Base-by-base conservation (phyloP, 305 asterid genomes). In the Solanum aculeatissimum region DNA sequence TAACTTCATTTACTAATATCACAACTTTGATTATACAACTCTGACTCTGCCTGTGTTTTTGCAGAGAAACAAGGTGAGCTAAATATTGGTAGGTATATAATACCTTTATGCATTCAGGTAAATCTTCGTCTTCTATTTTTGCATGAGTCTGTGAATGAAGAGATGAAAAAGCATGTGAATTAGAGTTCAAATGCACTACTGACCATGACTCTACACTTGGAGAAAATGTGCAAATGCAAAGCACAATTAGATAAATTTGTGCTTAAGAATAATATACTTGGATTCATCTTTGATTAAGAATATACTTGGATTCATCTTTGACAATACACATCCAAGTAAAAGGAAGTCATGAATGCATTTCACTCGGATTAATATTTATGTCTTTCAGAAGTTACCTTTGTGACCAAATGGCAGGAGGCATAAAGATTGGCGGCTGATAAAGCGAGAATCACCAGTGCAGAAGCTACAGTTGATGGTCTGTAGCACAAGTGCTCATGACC, bases 391-490 rank as follows among this genome's bases (percentile, higher is more conserved):
- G 18, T 71, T 89, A 96, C 99, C 91, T 90, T 87, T 5, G 90
- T 84, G 69, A 92, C 83, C n/a, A 83, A 89, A 83, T 85, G 65
- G 90, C 93, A 90, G 60, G 93, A 92, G 80, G 91, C 94, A 86
- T 90, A 91, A 86, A 89, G 89, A 84, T 90, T 86, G 58, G 91
- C 87, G 55, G 94, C 97, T 75, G 86, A 85, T 43, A 92, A 91
- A 86, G 98, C 95, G 71, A 97, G 95, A 84, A 94, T 91, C 83
- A 95, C 98, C 27, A 95, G 92, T 15, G 92, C 97, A 81, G 99
- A 98, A 85, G 99, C 99, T 66, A 95, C 95, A 84, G 97, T 92
- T 40, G 98, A 97, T 54, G 99, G 98, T 97, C 99, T 95, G 84
- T 87, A 95, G 91, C 94, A 90, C 66, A 95, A 97, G 88, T 92